A percentile compares a stretch with the other conserved stretches of the same genome.
phyloP scores from a whole-genome alignment of 2,329 filamentous ascomycete genomes.

The Lachnellula cervina region DNA sequence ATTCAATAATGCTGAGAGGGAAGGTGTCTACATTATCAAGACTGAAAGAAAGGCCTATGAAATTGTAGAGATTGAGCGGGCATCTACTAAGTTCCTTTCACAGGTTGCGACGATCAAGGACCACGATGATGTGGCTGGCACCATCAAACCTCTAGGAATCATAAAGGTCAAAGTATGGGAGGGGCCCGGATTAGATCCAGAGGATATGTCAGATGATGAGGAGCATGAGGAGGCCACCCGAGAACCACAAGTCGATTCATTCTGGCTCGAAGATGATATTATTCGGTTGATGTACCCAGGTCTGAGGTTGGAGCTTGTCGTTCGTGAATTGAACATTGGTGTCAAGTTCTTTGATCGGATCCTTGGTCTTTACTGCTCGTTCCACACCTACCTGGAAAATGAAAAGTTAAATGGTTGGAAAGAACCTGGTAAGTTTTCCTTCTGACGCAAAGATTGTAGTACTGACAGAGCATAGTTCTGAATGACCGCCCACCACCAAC shows the following conservation, averaged over 20 bases:
- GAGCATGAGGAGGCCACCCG: slow-evolving; percentile 13
- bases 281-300: slow-evolving; percentile 56
- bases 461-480: slow-evolving; percentile 18
- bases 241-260: slow-evolving; percentile 37
- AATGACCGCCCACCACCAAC: slow-evolving; percentile 28
- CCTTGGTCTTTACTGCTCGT: slow-evolving; percentile 51
- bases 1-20: slow-evolving; percentile 27
- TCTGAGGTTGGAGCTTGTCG: slow-evolving; percentile 53
- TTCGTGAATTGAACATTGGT: slow-evolving; percentile 55
- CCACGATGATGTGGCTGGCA: slow-evolving; percentile 28
- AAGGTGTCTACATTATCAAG: slow-evolving; percentile 37
- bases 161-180: slow-evolving; percentile 41
- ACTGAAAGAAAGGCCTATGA: slow-evolving; percentile 56
- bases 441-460: background rate
- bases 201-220: slow-evolving; percentile 25
- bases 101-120: slow-evolving; percentile 42
- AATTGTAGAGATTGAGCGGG: slow-evolving; percentile 47
- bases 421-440: slow-evolving; percentile 38
- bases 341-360: slow-evolving; percentile 61
- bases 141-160: slow-evolving; percentile 41
- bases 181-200: slow-evolving; percentile 27
- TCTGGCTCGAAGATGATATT: slow-evolving; percentile 64
- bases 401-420: slow-evolving; percentile 65
- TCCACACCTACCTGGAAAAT: slow-evolving; percentile 63
- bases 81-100: slow-evolving; percentile 38